Base-by-base conservation (phyloP, 768 basidiomycete genomes). In the Agrocybe pediades region DNA sequence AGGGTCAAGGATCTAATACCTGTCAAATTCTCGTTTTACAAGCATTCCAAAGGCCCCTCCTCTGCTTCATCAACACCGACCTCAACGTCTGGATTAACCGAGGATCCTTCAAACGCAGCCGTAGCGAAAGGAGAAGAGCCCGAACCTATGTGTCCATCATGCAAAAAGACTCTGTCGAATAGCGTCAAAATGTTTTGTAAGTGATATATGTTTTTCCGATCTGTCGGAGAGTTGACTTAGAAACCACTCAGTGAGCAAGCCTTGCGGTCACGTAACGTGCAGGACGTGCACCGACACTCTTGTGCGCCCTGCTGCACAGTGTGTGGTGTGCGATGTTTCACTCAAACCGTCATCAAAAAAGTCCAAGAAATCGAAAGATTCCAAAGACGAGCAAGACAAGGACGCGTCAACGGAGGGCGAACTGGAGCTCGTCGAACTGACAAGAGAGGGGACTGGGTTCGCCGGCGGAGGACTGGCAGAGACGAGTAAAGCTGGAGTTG, bases 401-500 rank as follows among this genome's bases (percentile, higher is more conserved):
- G 33, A 36, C 13, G 3, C 11, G 13, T 13, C 33, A 3, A 6
- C 33, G 11, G 13, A 11, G 11, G 33, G 33, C 41, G 84, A 87
- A 26, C 81, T 82, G 61, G 92, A 94, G 48, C 81, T 94, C 23
- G 81, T 97, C 43, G 87, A 92, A 65, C 68, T 98, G 36, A 87
- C 86, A 65, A 82, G 95, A 56, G 97, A 99, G 81, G 97, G 95
- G 86, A 98, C 95, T 9, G 95, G 95, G 0, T 98, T 91, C 65
- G 94, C 95, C 7, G 90, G 91, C 49, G 95, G 95, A n/a, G 95
- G 95, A 6, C 70, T 93, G 59, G 92, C 94, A n/a, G 92, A 96
- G 71, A 88, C 90, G 0, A 86, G 83, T 30, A 88, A 83, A 67
- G 76, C 75, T 24, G 93, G 92, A 1, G 72, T 92, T 11, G 88